These are phyloP conservation scores for Fraxinus anomala DNA, from an alignment of 257 asterid species.

Conservation along the genomic window DNA sequence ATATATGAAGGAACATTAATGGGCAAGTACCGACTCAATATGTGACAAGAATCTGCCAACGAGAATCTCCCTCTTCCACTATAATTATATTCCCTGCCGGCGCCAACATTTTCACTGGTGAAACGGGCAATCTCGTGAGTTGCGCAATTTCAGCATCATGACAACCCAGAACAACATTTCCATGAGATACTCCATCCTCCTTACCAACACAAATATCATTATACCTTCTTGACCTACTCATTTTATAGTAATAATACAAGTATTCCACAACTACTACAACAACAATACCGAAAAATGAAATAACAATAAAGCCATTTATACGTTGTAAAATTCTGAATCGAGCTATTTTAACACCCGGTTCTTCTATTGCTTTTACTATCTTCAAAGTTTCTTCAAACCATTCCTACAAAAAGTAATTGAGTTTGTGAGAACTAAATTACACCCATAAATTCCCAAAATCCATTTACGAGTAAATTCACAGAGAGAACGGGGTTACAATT, in stretches of 20 bases:
- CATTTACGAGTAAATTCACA: neutral
- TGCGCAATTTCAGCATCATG: slow-evolving; percentile 63
- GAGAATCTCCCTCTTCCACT: slow-evolving; percentile 85
- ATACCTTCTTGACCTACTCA: slow-evolving; percentile 41
- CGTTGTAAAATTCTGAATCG: neutral
- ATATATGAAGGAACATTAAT: slow-evolving; percentile 54
- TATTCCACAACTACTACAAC: neutral
- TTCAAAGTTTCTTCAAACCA: slow-evolving; percentile 23
- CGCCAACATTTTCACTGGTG: slow-evolving; percentile 74
- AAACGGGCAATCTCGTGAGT: slow-evolving; percentile 57
- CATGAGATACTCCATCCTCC: slow-evolving; percentile 37
- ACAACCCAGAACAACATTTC: slow-evolving; percentile 29
- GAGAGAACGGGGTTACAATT: slow-evolving; percentile 1
- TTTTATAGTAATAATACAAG: slow-evolving; percentile 20
- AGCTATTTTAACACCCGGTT: slow-evolving; percentile 19
- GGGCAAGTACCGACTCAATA: slow-evolving; percentile 76
- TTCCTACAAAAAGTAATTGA: slow-evolving; percentile 28
- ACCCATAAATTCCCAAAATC: neutral
- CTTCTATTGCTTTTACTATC: neutral
- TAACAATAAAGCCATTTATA: neutral
- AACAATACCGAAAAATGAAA: neutral
- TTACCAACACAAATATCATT: slow-evolving; percentile 30
- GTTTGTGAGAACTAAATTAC: slow-evolving; percentile 10
- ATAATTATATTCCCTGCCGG: slow-evolving; percentile 75
- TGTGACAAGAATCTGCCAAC: slow-evolving; percentile 73